Evolutionary conservation across 108 stramenopile genomes (phyloP), one percentile per base, ranked within the genome.

Genomic region (Nannochloropsis oceanica): DNA sequence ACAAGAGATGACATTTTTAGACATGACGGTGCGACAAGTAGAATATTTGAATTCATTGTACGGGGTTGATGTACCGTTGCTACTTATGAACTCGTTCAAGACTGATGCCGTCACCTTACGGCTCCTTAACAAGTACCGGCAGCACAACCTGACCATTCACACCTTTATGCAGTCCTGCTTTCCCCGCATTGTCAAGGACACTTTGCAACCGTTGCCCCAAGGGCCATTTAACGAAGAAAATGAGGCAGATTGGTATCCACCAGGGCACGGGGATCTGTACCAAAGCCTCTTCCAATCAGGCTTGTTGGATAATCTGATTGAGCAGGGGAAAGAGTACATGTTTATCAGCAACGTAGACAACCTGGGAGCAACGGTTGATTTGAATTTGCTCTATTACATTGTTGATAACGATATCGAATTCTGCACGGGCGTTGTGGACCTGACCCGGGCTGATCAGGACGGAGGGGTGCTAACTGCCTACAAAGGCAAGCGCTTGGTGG

Each of bases 291-390:
- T 95, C 81, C 95, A 95, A 34, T 96, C 95, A 12, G 99, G 98
- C 11, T 88, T 94, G 43, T 93, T 99, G 43, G 96, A 96, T 22
- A 89, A 87, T 86, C 88, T 90, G 13, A 87, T 90, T 24, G 87
- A 87, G 34, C 89, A 90, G 86, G 99, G 99, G 82, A 96, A 94
- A 94, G 96, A 97, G 86, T 99, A 99, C 93, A 95, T 99, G 95
- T 99, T 99, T 86, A 97, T 99, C 86, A 95, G 95, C 85, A 99
- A 99, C 93, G 96, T 97, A 18, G 99, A 99, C 92, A 99, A 99
- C 91, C 94, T 99, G 22, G 99, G 99, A 79, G 99, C 98, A 22
- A 97, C 96, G 24, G 92, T 98, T 24, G 97, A 99, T 86, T 84
- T 98, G 46, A 90, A 92, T 82, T 96, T 99, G 81, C 91, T 90